Conservation (phyloP, 2,329 filamentous ascomycete genomes). For the Xylaria multiplex region DNA sequence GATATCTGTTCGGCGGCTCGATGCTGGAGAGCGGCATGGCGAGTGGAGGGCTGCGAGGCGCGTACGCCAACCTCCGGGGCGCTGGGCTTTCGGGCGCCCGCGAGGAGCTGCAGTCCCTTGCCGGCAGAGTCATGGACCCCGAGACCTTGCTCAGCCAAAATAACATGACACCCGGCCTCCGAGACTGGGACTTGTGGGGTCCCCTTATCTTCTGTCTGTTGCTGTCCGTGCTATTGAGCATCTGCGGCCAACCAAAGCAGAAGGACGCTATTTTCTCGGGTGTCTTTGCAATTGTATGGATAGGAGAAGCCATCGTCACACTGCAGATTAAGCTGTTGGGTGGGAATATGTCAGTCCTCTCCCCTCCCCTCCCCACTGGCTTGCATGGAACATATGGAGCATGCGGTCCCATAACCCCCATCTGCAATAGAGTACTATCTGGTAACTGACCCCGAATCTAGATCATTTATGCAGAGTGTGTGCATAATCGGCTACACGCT, state of each 20-base stretch:
- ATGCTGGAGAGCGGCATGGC: slow-evolving; percentile 65
- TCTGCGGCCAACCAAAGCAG: slow-evolving; percentile 81
- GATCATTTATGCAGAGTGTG: slow-evolving; percentile 96
- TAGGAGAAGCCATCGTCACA: slow-evolving; percentile 96
- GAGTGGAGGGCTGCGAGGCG: slow-evolving; percentile 63
- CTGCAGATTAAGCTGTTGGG: slow-evolving; percentile 96
- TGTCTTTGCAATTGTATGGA: slow-evolving; percentile 96
- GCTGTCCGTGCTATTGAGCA: slow-evolving; percentile 86
- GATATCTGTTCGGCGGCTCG: slow-evolving; percentile 82
- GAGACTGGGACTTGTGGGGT: slow-evolving; percentile 99
- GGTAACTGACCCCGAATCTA: slow-evolving; percentile 53
- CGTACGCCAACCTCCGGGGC: slow-evolving; percentile 69
- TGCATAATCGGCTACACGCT: slow-evolving; percentile 99
- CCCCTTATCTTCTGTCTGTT: slow-evolving; percentile 93
- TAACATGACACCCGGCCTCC: slow-evolving; percentile 86
- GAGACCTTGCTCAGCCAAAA: slow-evolving; percentile 68
- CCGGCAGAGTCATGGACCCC: slow-evolving; percentile 71
- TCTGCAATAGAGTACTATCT: neutral
- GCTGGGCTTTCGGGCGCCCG: slow-evolving; percentile 68
- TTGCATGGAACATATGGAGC: neutral
- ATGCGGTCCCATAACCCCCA: slow-evolving; percentile 4
- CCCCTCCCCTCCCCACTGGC: slow-evolving; percentile 1
- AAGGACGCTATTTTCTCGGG: slow-evolving; percentile 92
- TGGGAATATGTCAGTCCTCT: slow-evolving; percentile 85
- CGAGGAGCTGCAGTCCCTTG: slow-evolving; percentile 70